A percentile compares a stretch with the other conserved stretches of the same genome.
phyloP scores from a whole-genome alignment of 805 yeast species.

The Blastobotrys parvus region DNA sequence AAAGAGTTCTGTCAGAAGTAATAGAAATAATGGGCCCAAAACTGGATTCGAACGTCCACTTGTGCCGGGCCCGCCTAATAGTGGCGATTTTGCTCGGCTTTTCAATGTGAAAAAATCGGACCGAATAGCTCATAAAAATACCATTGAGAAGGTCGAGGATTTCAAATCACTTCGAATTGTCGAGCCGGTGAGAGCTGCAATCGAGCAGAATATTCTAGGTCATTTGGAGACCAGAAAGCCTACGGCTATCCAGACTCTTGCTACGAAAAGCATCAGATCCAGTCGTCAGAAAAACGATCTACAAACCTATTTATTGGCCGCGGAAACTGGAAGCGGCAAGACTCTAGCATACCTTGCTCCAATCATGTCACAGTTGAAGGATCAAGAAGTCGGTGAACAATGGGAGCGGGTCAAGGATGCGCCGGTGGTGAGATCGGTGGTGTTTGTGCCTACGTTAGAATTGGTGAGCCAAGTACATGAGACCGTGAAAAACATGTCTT shows the following conservation, averaged over 20 bases:
- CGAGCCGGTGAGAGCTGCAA: conserved; percentile 56
- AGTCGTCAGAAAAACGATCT: conserved; percentile 25
- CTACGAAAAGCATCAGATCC: conserved; percentile 46
- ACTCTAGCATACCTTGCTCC: conserved; percentile 88
- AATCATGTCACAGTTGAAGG: conserved; percentile 56
- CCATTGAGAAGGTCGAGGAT: conserved; percentile 44
- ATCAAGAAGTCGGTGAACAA: conserved; percentile 39
- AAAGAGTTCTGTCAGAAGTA: not conserved
- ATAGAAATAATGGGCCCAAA: not conserved
- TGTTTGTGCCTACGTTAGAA: conserved; percentile 87
- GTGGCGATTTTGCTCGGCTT: conserved; percentile 21
- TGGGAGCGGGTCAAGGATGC: conserved; percentile 28
- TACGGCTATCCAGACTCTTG: conserved; percentile 76
- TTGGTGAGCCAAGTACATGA: conserved; percentile 69
- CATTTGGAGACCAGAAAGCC: conserved; percentile 35
- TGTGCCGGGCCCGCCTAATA: conserved; percentile 2
- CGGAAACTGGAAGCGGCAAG: conserved; percentile 96
- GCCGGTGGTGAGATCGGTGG: conserved; percentile 54
- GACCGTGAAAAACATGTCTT: conserved; percentile 24
- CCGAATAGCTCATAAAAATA: conserved; percentile 26
- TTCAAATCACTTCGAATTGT: conserved; percentile 62
- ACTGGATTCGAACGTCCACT: not conserved
- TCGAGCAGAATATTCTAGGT: conserved; percentile 42
- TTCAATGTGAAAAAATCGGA: conserved; percentile 20
- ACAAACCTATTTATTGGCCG: conserved; percentile 72